Base-by-base conservation (phyloP, 192 early-diverging fungal species). In the Coemansia sp. region DNA sequence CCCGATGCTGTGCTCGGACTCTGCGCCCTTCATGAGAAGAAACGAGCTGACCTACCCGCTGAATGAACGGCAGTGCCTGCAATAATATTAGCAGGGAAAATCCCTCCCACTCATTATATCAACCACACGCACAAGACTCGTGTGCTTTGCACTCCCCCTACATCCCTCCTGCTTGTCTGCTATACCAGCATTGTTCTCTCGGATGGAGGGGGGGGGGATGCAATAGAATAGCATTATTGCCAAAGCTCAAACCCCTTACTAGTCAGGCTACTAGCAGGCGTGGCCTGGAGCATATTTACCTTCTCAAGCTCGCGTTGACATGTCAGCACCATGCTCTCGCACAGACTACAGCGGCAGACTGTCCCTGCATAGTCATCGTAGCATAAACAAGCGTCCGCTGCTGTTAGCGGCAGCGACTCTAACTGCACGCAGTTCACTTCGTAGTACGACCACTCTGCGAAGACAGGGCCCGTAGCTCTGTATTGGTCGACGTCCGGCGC, bases 401-500 rank as follows among this genome's bases (percentile, higher is more conserved):
- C 17, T 46, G 39, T 17, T 2, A 75, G 57, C 11, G 74, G 27
- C 8, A 68, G 64, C 21, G 53, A 22, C 1, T 70, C 56, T 9
- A 81, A 70, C 17, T 23, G 59, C 24, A 39, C 36, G 51, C 70
- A 75, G 73, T 73, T 54, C 57, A 72, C 62, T 59, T 72, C 67
- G 67, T 81, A 81, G 67, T 70, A 70, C 27, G 63, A 39, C 78
- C 78, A 81, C 56, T 81, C 78, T 50, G 78, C 66, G 67, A 81
- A 76, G 46, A 57, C 67, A 22, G 73, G 78, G 56, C 70, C 74
- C 7, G 70, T 63, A 22, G 69, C 54, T 51, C 51, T 70, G 57
- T 67, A 74, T 8, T 64, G 27, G 54, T 71, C 64, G 19, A 54
- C 59, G 33, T 42, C 22, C 57, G 32, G 33, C 30, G 57, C 20